phyloP scores from a whole-genome alignment of 441 rosid genomes.

The Syzygium malaccense region DNA sequence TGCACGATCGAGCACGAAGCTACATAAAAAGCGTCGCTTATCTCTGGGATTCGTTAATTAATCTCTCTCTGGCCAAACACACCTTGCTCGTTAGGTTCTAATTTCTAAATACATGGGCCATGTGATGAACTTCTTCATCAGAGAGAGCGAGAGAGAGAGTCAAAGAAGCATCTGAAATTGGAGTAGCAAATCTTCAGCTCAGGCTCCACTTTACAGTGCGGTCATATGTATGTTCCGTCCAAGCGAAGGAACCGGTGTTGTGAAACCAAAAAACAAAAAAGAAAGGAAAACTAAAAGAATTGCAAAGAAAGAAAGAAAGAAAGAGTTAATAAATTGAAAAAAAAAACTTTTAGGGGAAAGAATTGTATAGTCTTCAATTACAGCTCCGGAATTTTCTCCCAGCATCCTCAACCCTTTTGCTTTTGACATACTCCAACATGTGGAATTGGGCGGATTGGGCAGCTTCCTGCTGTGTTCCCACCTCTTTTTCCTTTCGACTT shows the following conservation, averaged over 20 bases:
- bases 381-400: not conserved
- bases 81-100: not conserved
- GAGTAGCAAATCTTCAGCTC: not conserved
- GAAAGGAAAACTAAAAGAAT: not conserved
- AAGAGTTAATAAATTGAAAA: not conserved
- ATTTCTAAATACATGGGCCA: not conserved
- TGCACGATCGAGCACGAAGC: not conserved
- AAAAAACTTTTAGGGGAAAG: not conserved
- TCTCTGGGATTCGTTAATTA: not conserved
- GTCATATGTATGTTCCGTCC: not conserved
- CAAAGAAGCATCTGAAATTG: not conserved
- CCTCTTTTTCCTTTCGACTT: not conserved
- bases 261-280: not conserved
- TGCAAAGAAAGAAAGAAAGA: not conserved
- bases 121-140: not conserved
- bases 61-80: not conserved
- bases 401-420: not conserved
- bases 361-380: not conserved
- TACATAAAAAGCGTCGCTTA: not conserved
- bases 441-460: not conserved
- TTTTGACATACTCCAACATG: conserved; percentile 13
- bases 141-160: not conserved
- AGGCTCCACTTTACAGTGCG: not conserved
- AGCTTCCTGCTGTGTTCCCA: not conserved
- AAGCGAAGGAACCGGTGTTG: not conserved